Evolutionary conservation across 2,329 filamentous ascomycete species (phyloP), one percentile per base, ranked within the genome.

Genomic region (Monosporascus sp.): DNA sequence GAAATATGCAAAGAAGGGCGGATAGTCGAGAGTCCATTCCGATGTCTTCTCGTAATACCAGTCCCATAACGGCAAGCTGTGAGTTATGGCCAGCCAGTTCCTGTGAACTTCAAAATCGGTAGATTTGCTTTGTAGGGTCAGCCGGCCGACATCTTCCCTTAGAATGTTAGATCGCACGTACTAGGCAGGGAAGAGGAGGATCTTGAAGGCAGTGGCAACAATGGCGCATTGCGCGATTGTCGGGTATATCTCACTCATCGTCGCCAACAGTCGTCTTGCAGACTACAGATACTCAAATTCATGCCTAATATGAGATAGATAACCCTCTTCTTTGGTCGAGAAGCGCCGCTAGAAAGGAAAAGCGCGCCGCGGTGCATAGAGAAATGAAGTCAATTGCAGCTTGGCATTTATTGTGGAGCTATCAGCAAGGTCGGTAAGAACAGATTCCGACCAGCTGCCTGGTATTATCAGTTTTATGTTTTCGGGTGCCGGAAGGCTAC

Each of bases 21-120:
- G 94, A 69, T 99, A 99, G 75, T 99, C 94, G 66, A 99, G 86
- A 0, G 94, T 99, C 94, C 94, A 99, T 90, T 97, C 91, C 55
- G 94, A 99, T 2, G 92, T 96, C 74, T 92, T 88, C 78, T 99
- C 94, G 68, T 87, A 92, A 74, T 99, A 99, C 94, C 94, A 99
- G 62, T 95, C 79, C 70, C 88, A 85, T 49, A 92, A 74, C 3
- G 93, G 89, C 20, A 97, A 80, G 57, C 89, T 96, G 73, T 96
- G 80, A 5, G 94, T 97, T 63, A 97, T 91, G 58, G 94, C 94
- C 41, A 99, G 85, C 94, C 94, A 99, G 77, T 99, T 99, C 60
- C 94, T 87, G 74, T 99, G 94, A 52, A 99, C 94, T 72, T 99
- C 94, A 66, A 99, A 99, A 72, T 99, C 94, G 63, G 94, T 99